Base-by-base conservation (phyloP, 768 basidiomycete genomes). In the Naganishia friedmannii region DNA sequence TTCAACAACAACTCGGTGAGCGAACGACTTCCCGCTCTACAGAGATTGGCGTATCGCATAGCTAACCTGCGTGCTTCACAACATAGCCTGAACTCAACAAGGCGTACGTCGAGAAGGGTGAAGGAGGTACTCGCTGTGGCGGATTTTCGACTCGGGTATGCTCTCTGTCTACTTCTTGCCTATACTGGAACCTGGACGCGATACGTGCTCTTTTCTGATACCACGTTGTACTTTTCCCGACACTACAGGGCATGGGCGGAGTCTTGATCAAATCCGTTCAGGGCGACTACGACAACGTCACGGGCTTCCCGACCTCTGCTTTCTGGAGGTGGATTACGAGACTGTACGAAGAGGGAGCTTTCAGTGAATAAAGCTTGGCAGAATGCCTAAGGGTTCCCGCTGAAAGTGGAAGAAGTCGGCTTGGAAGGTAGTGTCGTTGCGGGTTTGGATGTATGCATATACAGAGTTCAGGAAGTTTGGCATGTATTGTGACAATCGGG, bases 111-210 rank as follows among this genome's bases (percentile, higher is more conserved):
- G 88, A 92, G 46, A 89, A 85, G 66, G 90, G 88, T 7, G 93
- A 96, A 82, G 93, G 93, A 0, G 77, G 88, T 53, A 90, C 92
- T 76, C 86, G 92, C 26, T 94, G 94, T 0, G 95, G 95, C 3
- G 95, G 95, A 0, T 98, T 97, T 78, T 92, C 92, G 1, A 87
- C 92, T 51, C 94, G 97, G 84, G 92, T 92, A 72, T 56, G 83
- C 75, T 2, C 51, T 42, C 48, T 15, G 7, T 17, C 42, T 42
- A 2, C 42, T 42, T 42, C 42, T 8, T 42, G 9, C 42, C 9
- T 8, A 15, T 42, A 10, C 42, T 8, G 15, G 15, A 17, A 37
- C 34, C 34, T 37, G 15, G 9, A 42, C 42, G 2, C 7, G 2
- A 17, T 10, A 42, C 42, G 2, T 42, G 9, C 4, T 5, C 42